A percentile compares a stretch with the other conserved stretches of the same genome.
phyloP scores from a whole-genome alignment of 768 basidiomycete species.

The Cystofilobasidium capitatum region DNA sequence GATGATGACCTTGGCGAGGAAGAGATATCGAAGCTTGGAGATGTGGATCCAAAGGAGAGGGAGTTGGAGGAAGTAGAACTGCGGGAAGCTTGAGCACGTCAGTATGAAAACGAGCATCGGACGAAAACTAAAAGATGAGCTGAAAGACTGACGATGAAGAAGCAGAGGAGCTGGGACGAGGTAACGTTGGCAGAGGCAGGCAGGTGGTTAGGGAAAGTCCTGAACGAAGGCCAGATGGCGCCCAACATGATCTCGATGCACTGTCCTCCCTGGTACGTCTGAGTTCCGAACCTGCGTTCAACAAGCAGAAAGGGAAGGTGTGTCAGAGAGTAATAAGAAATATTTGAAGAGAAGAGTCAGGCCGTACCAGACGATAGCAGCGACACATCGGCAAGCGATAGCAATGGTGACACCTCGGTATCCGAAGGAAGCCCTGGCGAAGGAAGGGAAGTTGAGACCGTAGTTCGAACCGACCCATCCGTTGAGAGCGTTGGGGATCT shows the following conservation, averaged over 20 bases:
- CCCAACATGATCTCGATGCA: conserved; percentile 26
- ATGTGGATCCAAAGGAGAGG: conserved; percentile 30
- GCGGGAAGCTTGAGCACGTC: too few relatives aligned
- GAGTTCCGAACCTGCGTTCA: background rate
- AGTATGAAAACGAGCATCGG: too few relatives aligned
- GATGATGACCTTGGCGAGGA: conserved; percentile 27
- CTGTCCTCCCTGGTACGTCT: conserved; percentile 30
- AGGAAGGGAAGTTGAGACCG: conserved; percentile 29
- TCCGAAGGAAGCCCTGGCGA: conserved; percentile 23
- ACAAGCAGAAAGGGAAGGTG: too few relatives aligned
- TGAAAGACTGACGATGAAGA: conserved; percentile 28
- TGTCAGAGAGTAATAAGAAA: too few relatives aligned
- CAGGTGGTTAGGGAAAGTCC: conserved; percentile 30
- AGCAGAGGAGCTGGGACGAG: conserved; percentile 27
- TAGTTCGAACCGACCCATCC: conserved; percentile 24
- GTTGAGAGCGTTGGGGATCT: conserved; percentile 7
- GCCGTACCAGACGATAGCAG: conserved; percentile 27
- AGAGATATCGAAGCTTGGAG: conserved; percentile 29
- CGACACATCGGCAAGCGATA: conserved; percentile 16
- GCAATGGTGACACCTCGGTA: conserved; percentile 28
- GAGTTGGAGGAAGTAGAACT: conserved; percentile 26
- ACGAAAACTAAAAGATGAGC: background rate
- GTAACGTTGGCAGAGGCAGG: conserved; percentile 30
- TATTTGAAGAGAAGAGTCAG: background rate
- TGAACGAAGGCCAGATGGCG: conserved; percentile 31